A percentile compares a stretch with the other conserved stretches of the same genome.
These are phyloP conservation scores for Strobilomyces echinocephalus DNA, from an alignment of 768 basidiomycete species.

Conservation along the genomic window DNA sequence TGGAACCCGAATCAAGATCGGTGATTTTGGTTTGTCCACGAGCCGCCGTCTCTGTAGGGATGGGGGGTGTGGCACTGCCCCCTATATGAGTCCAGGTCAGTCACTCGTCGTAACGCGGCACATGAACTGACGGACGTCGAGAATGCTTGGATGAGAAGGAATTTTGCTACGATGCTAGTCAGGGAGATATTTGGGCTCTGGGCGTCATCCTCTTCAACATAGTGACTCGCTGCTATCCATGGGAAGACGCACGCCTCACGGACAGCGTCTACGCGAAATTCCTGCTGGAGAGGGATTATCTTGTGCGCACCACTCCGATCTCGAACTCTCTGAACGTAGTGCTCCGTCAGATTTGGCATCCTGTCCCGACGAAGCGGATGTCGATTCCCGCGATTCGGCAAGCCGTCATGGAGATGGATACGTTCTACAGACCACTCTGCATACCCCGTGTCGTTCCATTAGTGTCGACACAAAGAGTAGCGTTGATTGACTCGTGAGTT, in stretches of 20 bases:
- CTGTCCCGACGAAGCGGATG: conserved; percentile 6
- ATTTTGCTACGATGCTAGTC: conserved; percentile 12
- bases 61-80: conserved; percentile 55
- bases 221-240: conserved; percentile 47
- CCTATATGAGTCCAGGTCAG: conserved; percentile 72
- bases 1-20: conserved; percentile 52
- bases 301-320: conserved; percentile 5
- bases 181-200: conserved; percentile 63
- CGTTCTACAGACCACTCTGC: conserved; percentile 5
- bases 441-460: not conserved
- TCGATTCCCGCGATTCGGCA: conserved; percentile 19
- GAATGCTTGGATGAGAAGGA: conserved; percentile 52
- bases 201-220: conserved; percentile 84
- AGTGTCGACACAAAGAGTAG: not conserved
- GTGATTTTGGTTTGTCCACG: conserved; percentile 76
- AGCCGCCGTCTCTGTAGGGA: conserved; percentile 39
- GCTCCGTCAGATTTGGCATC: conserved; percentile 14
- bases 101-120: not conserved
- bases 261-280: conserved; percentile 6
- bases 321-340: conserved; percentile 9
- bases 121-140: conserved; percentile 23
- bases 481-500: conserved; percentile 16
- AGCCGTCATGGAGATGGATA: conserved; percentile 12
- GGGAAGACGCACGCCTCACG: conserved; percentile 7
- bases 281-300: not conserved